Evolutionary conservation across 495 filamentous ascomycete species (phyloP).

Genomic region (Aspergillus carlsbadensis): DNA sequence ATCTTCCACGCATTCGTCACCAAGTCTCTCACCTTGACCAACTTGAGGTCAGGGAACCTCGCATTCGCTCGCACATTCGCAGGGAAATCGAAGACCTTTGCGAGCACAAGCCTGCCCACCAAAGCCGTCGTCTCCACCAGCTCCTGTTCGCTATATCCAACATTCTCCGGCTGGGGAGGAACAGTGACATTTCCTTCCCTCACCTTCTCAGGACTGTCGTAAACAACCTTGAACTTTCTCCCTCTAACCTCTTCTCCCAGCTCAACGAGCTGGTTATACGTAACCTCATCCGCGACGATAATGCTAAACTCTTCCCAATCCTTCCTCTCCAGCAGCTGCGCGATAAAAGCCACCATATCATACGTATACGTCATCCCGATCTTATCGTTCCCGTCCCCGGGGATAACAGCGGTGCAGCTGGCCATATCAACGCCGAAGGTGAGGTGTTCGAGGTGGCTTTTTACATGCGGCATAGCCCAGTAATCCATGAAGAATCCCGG

Average conservation of each 20-base stretch:
- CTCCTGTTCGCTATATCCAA: constrained; percentile 26
- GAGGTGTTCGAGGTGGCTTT: constrained; percentile 39
- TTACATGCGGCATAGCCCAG: constrained; percentile 46
- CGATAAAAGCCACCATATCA: constrained; percentile 52
- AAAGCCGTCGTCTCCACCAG: constrained; percentile 30
- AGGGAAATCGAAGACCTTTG: constrained; percentile 33
- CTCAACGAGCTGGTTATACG: constrained; percentile 45
- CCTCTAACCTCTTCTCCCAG: constrained; percentile 49
- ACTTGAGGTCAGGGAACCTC: constrained; percentile 27
- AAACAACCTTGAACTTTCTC: constrained; percentile 46
- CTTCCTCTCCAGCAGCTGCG: constrained; percentile 41
- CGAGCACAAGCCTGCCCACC: constrained; percentile 34
- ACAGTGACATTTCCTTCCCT: constrained; percentile 46
- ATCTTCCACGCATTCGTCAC: constrained; percentile 26
- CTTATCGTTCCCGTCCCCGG: constrained; percentile 47
- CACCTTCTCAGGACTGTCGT: constrained; percentile 50
- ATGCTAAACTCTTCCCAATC: constrained; percentile 47
- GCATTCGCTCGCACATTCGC: constrained; percentile 24
- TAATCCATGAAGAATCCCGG: constrained; percentile 58
- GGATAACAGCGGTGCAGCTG: constrained; percentile 48
- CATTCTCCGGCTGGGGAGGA: constrained; percentile 31
- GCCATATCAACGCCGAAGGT: constrained; percentile 47
- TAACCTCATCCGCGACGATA: constrained; percentile 47
- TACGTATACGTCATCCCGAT: constrained; percentile 53
- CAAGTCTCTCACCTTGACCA: constrained; percentile 30